Percentiles rank a stretch among this genome's conserved stretches.
phyloP scores from a whole-genome alignment of 371 early-diverging fungal species.

The Apophysomyces variabilis region DNA sequence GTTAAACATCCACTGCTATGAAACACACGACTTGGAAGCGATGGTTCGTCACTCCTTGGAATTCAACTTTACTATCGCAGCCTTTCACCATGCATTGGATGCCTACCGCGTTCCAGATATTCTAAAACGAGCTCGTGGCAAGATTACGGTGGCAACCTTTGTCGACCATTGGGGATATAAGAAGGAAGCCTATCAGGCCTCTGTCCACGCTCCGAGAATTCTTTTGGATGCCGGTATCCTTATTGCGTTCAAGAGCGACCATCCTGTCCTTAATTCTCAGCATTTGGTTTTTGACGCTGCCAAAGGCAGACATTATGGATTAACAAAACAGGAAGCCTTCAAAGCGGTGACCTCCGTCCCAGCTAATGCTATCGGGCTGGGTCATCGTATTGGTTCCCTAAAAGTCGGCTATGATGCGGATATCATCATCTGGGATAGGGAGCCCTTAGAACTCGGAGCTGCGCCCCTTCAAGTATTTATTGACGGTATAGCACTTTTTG shows the following conservation, averaged over 20 bases:
- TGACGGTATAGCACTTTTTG: conserved; percentile 67
- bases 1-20: conserved; percentile 79
- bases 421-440: conserved; percentile 67
- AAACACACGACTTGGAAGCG: conserved; percentile 73
- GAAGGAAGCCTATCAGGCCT: conserved; percentile 74
- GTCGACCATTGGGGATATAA: conserved; percentile 80
- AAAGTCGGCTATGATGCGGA: conserved; percentile 80
- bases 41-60: conserved; percentile 77
- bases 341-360: conserved; percentile 74
- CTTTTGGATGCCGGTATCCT: conserved; percentile 69
- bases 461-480: conserved; percentile 71
- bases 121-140: conserved; percentile 62
- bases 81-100: conserved; percentile 85
- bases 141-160: conserved; percentile 70
- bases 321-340: conserved; percentile 60
- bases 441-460: conserved; percentile 72
- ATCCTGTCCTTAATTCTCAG: conserved; percentile 76
- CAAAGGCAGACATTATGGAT: conserved; percentile 72
- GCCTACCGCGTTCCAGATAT: conserved; percentile 76
- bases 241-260: conserved; percentile 78
- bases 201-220: conserved; percentile 61
- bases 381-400: conserved; percentile 69
- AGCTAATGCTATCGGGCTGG: conserved; percentile 73
- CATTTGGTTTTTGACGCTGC: conserved; percentile 76
- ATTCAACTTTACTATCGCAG: conserved; percentile 74